Base-by-base conservation (phyloP, 306 rosid genomes). In the Nissolia schottii region DNA sequence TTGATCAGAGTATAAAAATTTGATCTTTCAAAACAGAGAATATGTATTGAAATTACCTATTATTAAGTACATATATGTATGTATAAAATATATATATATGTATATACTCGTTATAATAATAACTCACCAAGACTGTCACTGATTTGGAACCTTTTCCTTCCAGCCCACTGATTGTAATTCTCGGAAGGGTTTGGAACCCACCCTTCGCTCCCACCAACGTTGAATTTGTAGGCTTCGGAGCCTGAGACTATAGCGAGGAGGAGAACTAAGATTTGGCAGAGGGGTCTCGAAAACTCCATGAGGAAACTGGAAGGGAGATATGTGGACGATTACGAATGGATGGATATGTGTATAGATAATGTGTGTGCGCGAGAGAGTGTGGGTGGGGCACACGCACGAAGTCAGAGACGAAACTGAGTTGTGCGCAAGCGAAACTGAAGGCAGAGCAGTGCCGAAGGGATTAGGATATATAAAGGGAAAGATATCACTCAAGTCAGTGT, bases 101-200 rank as follows among this genome's bases (percentile, higher is more conserved):
- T n/a, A n/a, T n/a, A n/a, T n/a, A n/a, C 16, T 41, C 4, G 14
- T 41, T 13, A 13, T 13, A 41, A 2, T 3, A 13, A 14, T 12
- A 41, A 41, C 80, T 79, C 23, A 93, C 98, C 86, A 4, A 93
- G 68, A 27, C 60, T 75, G 81, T 94, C 97, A 37, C 84, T 86
- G 82, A 87, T 69, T 24, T 40, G 79, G 72, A 94, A 94, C 62
- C 97, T 75, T 80, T 89, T 80, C n/a, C 77, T 82, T 48, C 2
- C 74, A 54, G 96, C 66, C 98, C 98, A 94, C 1, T 67, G 55
- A 28, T 15, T 57, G 84, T 84, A 94, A 22, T n/a, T 62, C 84
- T 86, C 82, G 0, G 97, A 79, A 13, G 97, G 94, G 15, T 86
- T 80, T 53, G 79, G 55, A 27, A 85, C 85, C 98, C 98, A 94